Evolutionary conservation across 257 asterid genomes (phyloP).

Genomic region (Nicotiana undulata): DNA sequence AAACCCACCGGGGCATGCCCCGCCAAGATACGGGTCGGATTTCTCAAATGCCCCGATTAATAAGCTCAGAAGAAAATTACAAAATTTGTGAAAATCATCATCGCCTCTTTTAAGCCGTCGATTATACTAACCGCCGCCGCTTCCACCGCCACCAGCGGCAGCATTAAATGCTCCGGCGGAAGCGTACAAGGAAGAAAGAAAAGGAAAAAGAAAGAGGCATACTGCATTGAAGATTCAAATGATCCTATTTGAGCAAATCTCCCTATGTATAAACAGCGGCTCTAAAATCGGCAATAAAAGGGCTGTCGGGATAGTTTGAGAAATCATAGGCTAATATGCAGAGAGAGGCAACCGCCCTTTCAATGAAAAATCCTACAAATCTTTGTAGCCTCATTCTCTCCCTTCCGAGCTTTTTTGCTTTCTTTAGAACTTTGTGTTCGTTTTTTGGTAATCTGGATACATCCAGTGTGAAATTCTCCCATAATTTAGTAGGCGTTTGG

Average conservation of each 20-base stretch:
- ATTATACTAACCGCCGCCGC: background rate
- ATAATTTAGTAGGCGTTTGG: too few species aligned
- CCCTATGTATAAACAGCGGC: too few species aligned
- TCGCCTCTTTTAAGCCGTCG: background rate
- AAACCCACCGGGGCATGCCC: background rate
- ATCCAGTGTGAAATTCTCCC: too few species aligned
- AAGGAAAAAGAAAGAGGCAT: background rate
- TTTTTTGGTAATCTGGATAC: too few species aligned
- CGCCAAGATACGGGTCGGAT: background rate
- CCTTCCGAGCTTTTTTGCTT: background rate
- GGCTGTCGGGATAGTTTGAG: background rate
- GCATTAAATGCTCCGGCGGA: background rate
- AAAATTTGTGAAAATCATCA: background rate
- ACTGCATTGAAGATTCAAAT: background rate
- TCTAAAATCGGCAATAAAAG: background rate
- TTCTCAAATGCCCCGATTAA: background rate
- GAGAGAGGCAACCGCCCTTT: conserved; percentile 56
- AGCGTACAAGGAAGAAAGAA: background rate
- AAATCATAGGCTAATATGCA: conserved; percentile 21
- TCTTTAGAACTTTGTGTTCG: background rate
- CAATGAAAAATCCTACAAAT: conserved; percentile 10
- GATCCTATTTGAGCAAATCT: background rate
- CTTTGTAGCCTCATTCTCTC: conserved; percentile 4
- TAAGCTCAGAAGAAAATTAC: background rate
- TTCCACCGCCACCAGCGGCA: background rate